Percentiles rank a stretch among this genome's conserved stretches.
phyloP scores from a whole-genome alignment of 805 yeast genomes.

The Brettanomyces sp. region DNA sequence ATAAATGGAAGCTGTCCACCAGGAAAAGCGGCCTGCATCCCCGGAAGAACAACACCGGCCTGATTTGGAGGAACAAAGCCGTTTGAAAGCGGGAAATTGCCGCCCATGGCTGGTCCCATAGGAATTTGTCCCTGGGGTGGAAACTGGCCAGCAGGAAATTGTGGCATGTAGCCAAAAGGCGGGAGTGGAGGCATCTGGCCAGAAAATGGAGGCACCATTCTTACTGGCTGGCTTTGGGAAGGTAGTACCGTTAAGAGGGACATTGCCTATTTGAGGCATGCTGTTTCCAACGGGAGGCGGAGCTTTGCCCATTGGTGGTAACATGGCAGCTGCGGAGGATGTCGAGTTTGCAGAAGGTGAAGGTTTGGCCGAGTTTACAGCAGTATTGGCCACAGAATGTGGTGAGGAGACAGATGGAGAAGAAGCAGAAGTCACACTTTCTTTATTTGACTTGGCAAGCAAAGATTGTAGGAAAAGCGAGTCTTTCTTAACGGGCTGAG shows the following conservation, averaged over 20 bases:
- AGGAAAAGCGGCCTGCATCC: background rate
- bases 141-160: too few species aligned
- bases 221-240: too few species aligned
- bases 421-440: background rate
- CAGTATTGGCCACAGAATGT: slow-evolving; percentile 8
- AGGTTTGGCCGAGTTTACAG: slow-evolving; percentile 1
- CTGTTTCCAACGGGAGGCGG: too few species aligned
- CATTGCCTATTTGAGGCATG: too few species aligned
- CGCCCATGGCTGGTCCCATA: background rate
- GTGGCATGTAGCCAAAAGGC: too few species aligned
- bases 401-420: slow-evolving; percentile 9
- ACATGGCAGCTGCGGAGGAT: too few species aligned
- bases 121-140: slow-evolving; percentile 1
- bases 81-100: slow-evolving; percentile 1
- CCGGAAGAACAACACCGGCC: background rate
- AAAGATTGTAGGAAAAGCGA: slow-evolving; percentile 41
- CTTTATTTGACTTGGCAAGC: slow-evolving; percentile 24
- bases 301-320: too few species aligned
- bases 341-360: background rate
- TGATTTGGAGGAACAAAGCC: slow-evolving; percentile 1
- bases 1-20: slow-evolving; percentile 2
- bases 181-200: background rate
- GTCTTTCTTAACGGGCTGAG: slow-evolving; percentile 10
- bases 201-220: too few species aligned
- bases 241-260: too few species aligned